phyloP scores from a whole-genome alignment of 2,329 filamentous ascomycete species.

The Macrophomina tecta region DNA sequence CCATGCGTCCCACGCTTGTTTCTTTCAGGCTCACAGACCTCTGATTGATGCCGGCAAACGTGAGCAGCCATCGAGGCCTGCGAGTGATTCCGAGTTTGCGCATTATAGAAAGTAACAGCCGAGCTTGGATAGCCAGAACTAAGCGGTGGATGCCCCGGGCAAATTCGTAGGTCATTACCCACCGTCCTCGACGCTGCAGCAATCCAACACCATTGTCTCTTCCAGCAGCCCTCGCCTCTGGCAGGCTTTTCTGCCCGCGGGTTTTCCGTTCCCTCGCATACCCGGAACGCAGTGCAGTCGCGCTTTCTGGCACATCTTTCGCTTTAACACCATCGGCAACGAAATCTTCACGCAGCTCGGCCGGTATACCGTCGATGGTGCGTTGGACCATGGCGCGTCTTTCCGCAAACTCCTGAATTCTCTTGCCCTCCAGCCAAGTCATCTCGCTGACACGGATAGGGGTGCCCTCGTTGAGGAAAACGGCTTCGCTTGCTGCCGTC shows the following conservation, averaged over 20 bases:
- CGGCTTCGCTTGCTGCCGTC: slow-evolving; percentile 92
- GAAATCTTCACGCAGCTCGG: slow-evolving; percentile 50
- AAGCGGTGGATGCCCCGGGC: slow-evolving; percentile 75
- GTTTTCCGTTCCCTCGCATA: slow-evolving; percentile 75
- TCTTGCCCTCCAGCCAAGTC: slow-evolving; percentile 92
- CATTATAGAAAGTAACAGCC: slow-evolving; percentile 61
- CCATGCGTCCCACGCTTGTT: slow-evolving; percentile 34
- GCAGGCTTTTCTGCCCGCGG: slow-evolving; percentile 52
- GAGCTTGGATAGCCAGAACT: slow-evolving; percentile 63
- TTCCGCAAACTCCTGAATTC: slow-evolving; percentile 75
- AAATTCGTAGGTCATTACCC: slow-evolving; percentile 78
- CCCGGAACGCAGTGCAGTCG: slow-evolving; percentile 47
- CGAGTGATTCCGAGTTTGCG: slow-evolving; percentile 64
- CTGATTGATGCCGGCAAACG: slow-evolving; percentile 48
- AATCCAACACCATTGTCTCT: slow-evolving; percentile 74
- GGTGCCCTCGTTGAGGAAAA: slow-evolving; percentile 90
- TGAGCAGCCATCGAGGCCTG: slow-evolving; percentile 69
- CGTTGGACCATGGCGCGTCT: slow-evolving; percentile 49
- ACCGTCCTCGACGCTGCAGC: slow-evolving; percentile 77
- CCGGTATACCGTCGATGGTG: slow-evolving; percentile 45
- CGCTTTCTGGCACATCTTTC: slow-evolving; percentile 42
- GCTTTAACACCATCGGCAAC: slow-evolving; percentile 45
- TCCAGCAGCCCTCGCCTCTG: slow-evolving; percentile 38
- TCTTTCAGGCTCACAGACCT: slow-evolving; percentile 36
- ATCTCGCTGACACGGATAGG: slow-evolving; percentile 73